phyloP scores from a whole-genome alignment of 306 rosid genomes.

The Ormosia emarginata region DNA sequence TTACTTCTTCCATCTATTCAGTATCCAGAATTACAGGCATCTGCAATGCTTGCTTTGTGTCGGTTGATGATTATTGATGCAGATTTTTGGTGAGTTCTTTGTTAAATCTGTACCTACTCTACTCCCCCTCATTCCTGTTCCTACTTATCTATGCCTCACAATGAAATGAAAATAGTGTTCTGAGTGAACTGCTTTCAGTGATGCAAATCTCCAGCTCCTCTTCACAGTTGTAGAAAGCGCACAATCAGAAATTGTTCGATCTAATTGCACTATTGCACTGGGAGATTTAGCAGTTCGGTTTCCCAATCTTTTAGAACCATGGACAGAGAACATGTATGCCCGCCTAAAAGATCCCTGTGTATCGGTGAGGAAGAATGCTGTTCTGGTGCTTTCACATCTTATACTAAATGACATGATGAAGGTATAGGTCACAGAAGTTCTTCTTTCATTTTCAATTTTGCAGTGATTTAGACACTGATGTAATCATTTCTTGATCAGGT shows the following conservation, averaged over 20 bases:
- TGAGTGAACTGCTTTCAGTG: conserved; percentile 49
- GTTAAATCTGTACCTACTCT: conserved; percentile 14
- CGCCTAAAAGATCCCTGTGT: conserved; percentile 69
- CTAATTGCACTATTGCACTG: conserved; percentile 88
- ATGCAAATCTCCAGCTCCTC: conserved; percentile 89
- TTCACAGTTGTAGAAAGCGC: conserved; percentile 87
- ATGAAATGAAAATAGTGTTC: conserved; percentile 9
- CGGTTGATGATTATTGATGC: conserved; percentile 93
- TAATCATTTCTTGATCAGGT: conserved; percentile 51
- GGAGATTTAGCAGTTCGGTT: conserved; percentile 96
- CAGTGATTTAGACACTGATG: conserved; percentile 29
- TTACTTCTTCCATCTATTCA: conserved; percentile 34
- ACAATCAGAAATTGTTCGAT: conserved; percentile 82
- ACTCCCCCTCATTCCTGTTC: background rate
- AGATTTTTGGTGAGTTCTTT: conserved; percentile 69
- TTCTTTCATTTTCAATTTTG: conserved; percentile 13
- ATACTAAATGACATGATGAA: conserved; percentile 98
- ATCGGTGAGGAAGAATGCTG: conserved; percentile 94
- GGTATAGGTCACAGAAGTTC: conserved; percentile 44
- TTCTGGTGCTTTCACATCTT: conserved; percentile 97
- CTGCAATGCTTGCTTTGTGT: conserved; percentile 94
- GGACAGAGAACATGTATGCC: conserved; percentile 95
- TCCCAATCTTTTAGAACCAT: conserved; percentile 92
- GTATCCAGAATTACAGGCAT: conserved; percentile 94
- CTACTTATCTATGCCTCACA: background rate